phyloP scores from a whole-genome alignment of 208 protist species.

The Leishmania lainsoni region DNA sequence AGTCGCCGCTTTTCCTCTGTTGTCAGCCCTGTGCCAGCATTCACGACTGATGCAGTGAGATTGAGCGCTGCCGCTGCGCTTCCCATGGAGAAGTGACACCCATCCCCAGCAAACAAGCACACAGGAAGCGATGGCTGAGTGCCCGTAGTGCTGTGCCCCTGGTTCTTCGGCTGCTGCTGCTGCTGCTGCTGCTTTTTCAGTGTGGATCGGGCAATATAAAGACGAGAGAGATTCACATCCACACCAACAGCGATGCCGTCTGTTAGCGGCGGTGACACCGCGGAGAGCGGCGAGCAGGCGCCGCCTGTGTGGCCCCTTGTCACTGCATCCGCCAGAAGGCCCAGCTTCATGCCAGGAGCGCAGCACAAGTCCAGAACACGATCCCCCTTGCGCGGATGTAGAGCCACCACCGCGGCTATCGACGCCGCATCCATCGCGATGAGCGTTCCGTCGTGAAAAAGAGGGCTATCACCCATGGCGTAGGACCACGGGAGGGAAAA shows the following conservation, averaged over 20 bases:
- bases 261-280: not conserved
- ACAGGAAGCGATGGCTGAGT: constrained; percentile 19
- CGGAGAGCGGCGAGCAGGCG: too few species aligned
- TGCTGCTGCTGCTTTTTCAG: constrained; percentile 52
- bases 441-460: constrained; percentile 49
- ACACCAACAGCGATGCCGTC: constrained; percentile 67
- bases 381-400: constrained; percentile 59
- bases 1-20: constrained; percentile 28
- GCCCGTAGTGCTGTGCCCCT: not conserved
- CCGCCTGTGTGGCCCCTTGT: not conserved
- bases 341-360: constrained; percentile 87
- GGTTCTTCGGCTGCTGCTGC: constrained; percentile 17
- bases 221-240: constrained; percentile 63
- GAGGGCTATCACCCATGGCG: constrained; percentile 26
- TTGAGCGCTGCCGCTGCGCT: constrained; percentile 31
- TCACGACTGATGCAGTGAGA: not conserved
- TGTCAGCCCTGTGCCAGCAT: constrained; percentile 32
- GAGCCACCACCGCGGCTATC: constrained; percentile 77
- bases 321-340: constrained; percentile 66
- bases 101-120: constrained; percentile 60
- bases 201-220: constrained; percentile 56
- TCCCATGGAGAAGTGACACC: constrained; percentile 24
- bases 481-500: constrained; percentile 50
- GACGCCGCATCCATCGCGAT: constrained; percentile 88
- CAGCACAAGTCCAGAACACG: constrained; percentile 87